These are phyloP conservation scores for Russula sp. DNA, from an alignment of 768 basidiomycete genomes.

Conservation along the genomic window DNA sequence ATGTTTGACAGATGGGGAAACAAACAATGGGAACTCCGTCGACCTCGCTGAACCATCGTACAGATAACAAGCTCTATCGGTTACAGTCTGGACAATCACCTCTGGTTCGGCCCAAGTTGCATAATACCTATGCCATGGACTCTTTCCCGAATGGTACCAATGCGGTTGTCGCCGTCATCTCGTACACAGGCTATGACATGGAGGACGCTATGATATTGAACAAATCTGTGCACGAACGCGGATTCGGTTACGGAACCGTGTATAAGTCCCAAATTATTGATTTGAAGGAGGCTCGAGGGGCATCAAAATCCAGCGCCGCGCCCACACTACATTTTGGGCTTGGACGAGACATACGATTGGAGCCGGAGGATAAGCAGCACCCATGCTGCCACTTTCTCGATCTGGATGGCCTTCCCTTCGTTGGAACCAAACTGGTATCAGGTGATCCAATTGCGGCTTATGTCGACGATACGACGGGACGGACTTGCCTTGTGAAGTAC, in stretches of 20 bases:
- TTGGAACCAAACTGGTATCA: conserved; percentile 64
- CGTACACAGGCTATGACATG: conserved; percentile 99
- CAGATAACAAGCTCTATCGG: conserved; percentile 97
- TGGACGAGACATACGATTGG: conserved; percentile 64
- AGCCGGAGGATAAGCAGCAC: conserved; percentile 48
- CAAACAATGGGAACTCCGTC: conserved; percentile 99
- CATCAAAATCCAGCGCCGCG: conserved; percentile 52
- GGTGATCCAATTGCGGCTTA: conserved; percentile 87
- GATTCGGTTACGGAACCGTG: conserved; percentile 93
- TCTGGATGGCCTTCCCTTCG: conserved; percentile 76
- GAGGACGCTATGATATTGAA: conserved; percentile 99
- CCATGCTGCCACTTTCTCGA: conserved; percentile 58
- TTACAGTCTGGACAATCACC: conserved; percentile 95
- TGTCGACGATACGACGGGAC: conserved; percentile 76
- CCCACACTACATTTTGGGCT: conserved; percentile 88
- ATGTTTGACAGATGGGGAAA: conserved; percentile 82
- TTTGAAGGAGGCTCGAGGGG: conserved; percentile 73
- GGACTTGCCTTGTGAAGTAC: conserved; percentile 87
- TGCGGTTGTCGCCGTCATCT: conserved; percentile 98
- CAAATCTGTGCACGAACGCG: conserved; percentile 97
- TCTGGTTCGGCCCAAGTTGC: conserved; percentile 85
- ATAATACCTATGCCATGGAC: conserved; percentile 97
- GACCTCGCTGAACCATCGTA: conserved; percentile 85
- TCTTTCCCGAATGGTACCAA: conserved; percentile 98
- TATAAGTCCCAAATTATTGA: conserved; percentile 95